phyloP scores from a whole-genome alignment of 2,329 filamentous ascomycete genomes.

The Calonectria pteridis region DNA sequence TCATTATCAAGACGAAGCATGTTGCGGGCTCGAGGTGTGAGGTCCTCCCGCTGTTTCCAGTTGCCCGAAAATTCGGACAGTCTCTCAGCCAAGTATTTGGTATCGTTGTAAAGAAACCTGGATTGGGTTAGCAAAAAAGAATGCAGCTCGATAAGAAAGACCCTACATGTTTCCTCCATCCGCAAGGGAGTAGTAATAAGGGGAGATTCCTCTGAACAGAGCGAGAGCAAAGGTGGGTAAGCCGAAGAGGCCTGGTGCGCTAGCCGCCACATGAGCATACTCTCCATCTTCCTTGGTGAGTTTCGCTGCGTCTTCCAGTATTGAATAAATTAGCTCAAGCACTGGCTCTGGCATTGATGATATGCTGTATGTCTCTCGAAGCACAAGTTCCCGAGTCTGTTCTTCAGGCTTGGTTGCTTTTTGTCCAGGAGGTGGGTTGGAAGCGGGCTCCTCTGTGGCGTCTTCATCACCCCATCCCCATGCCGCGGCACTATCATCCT shows the following conservation, averaged over 20 bases:
- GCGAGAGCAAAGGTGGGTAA: conserved; percentile 80
- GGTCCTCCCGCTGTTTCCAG: conserved; percentile 68
- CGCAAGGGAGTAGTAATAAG: conserved; percentile 77
- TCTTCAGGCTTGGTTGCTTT: conserved; percentile 39
- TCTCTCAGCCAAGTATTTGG: conserved; percentile 71
- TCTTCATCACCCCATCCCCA: conserved; percentile 91
- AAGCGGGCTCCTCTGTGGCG: conserved; percentile 39
- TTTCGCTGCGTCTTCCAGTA: conserved; percentile 71
- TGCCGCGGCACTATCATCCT: conserved; percentile 71
- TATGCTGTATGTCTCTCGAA: conserved; percentile 89
- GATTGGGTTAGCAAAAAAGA: conserved; percentile 9
- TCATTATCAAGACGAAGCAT: conserved; percentile 72
- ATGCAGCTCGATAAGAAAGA: no score
- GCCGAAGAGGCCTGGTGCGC: conserved; percentile 76
- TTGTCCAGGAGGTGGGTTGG: conserved; percentile 22
- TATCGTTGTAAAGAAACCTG: conserved; percentile 77
- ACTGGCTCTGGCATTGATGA: conserved; percentile 89
- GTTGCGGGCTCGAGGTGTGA: conserved; percentile 62
- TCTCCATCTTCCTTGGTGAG: conserved; percentile 67
- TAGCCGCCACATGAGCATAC: conserved; percentile 72
- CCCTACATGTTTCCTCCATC: conserved; percentile 74
- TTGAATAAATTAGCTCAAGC: conserved; percentile 71
- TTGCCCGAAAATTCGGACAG: conserved; percentile 60
- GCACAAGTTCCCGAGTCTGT: conserved; percentile 74
- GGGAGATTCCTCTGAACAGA: conserved; percentile 83